These are phyloP conservation scores for Cladophialophora bantiana DNA, from an alignment of 2,329 filamentous ascomycete species.

Conservation along the genomic window DNA sequence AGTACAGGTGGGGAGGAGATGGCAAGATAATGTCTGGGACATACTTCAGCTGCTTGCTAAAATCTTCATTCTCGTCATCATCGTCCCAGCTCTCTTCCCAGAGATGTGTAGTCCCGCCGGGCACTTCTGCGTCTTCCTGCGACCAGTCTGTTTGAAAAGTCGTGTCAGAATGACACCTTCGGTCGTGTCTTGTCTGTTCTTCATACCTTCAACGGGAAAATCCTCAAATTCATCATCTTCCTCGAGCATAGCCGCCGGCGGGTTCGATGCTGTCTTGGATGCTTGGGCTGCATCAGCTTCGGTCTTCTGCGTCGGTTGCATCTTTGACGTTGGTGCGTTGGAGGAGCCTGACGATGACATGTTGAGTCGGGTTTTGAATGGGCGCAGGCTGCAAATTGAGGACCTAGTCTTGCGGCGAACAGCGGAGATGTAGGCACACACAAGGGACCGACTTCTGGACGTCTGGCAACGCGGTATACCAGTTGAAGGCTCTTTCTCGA, in stretches of 20 bases:
- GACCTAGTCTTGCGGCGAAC: background rate
- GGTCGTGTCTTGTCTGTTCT: background rate
- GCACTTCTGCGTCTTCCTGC: conserved; percentile 76
- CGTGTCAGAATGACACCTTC: conserved; percentile 2
- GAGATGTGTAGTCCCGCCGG: conserved; percentile 75
- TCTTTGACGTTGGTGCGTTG: conserved; percentile 35
- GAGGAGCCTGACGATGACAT: conserved; percentile 38
- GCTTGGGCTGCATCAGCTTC: conserved; percentile 52
- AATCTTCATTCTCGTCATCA: conserved; percentile 95
- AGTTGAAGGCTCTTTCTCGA: background rate
- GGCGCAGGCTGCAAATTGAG: background rate
- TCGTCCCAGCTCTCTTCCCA: conserved; percentile 99
- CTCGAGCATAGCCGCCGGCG: conserved; percentile 77
- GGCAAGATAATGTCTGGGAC: conserved; percentile 46
- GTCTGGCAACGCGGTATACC: background rate
- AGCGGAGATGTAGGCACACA: background rate
- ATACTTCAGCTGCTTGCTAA: conserved; percentile 91
- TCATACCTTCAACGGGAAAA: conserved; percentile 89
- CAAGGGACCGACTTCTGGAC: background rate
- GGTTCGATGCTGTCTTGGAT: conserved; percentile 57
- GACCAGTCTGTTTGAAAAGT: conserved; percentile 74
- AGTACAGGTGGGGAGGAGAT: background rate
- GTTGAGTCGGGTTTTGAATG: background rate
- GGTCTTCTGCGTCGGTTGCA: conserved; percentile 41
- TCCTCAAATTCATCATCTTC: conserved; percentile 99